These are phyloP conservation scores for Aurifilum marmelostoma DNA, from an alignment of 2,329 filamentous ascomycete species.

Conservation along the genomic window DNA sequence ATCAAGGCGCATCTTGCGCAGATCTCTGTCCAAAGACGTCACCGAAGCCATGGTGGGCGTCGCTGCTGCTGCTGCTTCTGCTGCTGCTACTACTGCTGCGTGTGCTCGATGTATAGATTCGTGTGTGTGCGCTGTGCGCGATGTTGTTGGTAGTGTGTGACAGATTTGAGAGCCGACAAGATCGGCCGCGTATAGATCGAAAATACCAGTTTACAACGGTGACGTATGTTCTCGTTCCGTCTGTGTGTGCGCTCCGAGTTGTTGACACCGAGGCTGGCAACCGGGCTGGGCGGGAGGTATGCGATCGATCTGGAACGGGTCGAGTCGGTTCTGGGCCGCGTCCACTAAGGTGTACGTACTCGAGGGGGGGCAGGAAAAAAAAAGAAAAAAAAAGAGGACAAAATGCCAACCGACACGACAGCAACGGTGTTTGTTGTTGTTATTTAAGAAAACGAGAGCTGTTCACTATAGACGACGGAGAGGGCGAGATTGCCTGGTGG, in stretches of 20 bases:
- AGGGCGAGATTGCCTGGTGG: conserved; percentile 30
- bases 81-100: background rate
- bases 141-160: background rate
- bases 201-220: conserved; percentile 7
- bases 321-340: background rate
- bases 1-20: conserved; percentile 89
- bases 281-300: background rate
- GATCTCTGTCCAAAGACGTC: conserved; percentile 88
- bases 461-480: conserved; percentile 22
- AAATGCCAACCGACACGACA: background rate
- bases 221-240: conserved; percentile 19
- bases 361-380: background rate
- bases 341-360: background rate
- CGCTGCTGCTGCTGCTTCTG: background rate
- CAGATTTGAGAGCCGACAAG: background rate
- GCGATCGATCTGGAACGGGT: conserved; percentile 1
- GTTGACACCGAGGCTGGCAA: conserved; percentile 3
- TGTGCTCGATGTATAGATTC: background rate
- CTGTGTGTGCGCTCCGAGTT: background rate
- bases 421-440: conserved; percentile 15
- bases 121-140: background rate
- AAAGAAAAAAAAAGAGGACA: background rate
- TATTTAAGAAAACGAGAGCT: conserved; percentile 16
- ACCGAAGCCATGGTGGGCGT: conserved; percentile 81
- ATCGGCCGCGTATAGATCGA: background rate